Evolutionary conservation across 1,139 yeast species (phyloP).

Genomic region (Meyerozyma guilliermondii): DNA sequence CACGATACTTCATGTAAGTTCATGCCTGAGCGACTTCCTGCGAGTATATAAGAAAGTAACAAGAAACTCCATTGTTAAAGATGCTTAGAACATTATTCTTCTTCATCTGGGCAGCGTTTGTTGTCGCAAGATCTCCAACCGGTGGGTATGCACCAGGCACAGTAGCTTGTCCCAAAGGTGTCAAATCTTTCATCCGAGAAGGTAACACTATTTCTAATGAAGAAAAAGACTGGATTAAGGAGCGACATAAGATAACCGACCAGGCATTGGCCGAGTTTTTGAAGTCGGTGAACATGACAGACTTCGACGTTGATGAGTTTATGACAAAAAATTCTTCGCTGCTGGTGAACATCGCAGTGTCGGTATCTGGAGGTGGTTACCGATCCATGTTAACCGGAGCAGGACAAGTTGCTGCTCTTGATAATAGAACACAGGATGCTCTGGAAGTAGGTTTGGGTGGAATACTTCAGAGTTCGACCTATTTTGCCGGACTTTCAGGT

Average conservation of each 20-base stretch:
- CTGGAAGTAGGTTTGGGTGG: slow-evolving; percentile 25
- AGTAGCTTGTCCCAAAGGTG: slow-evolving; percentile 48
- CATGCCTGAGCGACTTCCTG: too few relatives aligned
- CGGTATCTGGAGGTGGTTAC: slow-evolving; percentile 25
- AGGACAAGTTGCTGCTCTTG: slow-evolving; percentile 22
- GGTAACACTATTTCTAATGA: slow-evolving; percentile 28
- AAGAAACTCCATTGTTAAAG: background rate
- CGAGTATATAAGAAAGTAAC: too few relatives aligned
- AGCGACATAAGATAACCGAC: slow-evolving; percentile 17
- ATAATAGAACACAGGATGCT: slow-evolving; percentile 13
- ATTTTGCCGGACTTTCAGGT: slow-evolving; percentile 36
- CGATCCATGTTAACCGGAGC: slow-evolving; percentile 25
- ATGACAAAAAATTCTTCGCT: slow-evolving; percentile 15
- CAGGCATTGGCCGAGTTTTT: slow-evolving; percentile 16
- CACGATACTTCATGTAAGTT: too few relatives aligned
- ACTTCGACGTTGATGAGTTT: slow-evolving; percentile 17
- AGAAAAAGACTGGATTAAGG: slow-evolving; percentile 17
- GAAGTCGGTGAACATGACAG: slow-evolving; percentile 14
- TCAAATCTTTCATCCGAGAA: slow-evolving; percentile 19
- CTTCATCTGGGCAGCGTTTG: background rate
- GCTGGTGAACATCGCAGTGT: slow-evolving; percentile 18
- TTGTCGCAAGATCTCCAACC: slow-evolving; percentile 52
- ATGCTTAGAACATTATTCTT: background rate
- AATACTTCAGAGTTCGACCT: slow-evolving; percentile 32
- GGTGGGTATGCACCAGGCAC: slow-evolving; percentile 63